phyloP scores from a whole-genome alignment of 371 early-diverging fungal species.

The Circinella minor region DNA sequence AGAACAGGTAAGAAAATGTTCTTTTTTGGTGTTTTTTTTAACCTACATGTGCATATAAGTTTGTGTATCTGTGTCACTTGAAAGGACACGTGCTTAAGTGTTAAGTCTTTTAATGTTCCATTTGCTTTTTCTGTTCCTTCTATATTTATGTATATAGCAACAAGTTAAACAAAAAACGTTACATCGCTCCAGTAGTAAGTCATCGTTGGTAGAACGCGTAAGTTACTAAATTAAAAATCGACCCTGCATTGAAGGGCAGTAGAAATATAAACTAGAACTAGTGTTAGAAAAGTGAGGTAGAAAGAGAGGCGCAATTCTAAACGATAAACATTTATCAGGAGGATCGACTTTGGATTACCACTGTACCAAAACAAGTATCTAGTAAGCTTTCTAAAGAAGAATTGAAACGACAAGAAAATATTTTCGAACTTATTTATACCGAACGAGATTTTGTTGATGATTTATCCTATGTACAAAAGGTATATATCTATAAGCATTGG shows the following conservation, averaged over 20 bases:
- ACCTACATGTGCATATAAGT: background rate
- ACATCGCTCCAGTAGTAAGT: constrained; percentile 23
- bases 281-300: too few relatives aligned
- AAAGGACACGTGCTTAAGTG: background rate
- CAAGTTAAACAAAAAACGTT: constrained; percentile 8
- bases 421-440: constrained; percentile 91
- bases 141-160: background rate
- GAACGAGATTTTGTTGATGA: constrained; percentile 93
- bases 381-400: constrained; percentile 76
- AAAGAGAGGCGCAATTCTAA: too few relatives aligned
- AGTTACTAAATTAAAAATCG: background rate
- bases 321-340: constrained; percentile 1
- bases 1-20: constrained; percentile 46
- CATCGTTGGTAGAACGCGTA: constrained; percentile 18
- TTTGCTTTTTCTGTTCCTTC: background rate
- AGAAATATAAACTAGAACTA: background rate
- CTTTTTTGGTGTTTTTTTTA: background rate
- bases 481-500: constrained; percentile 27
- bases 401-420: constrained; percentile 89
- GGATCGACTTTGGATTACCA: constrained; percentile 63
- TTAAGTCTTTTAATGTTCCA: background rate
- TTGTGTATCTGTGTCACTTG: background rate
- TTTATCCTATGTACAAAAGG: constrained; percentile 57
- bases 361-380: constrained; percentile 72
- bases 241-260: background rate